Conservation (phyloP, 352 stramenopile species). For the Pythium insidiosum region DNA sequence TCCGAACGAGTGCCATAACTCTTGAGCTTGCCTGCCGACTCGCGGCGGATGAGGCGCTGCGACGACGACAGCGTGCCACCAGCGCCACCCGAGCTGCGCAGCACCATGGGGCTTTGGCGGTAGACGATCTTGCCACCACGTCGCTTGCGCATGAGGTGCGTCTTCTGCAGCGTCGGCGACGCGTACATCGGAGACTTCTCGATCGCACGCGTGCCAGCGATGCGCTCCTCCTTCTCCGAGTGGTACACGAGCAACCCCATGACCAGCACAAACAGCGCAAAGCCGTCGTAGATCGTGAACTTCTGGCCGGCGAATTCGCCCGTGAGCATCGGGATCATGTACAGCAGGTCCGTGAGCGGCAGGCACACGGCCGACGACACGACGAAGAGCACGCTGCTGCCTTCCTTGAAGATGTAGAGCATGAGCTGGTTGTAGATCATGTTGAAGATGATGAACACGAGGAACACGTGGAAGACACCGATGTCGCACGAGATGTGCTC, state of each 20-base stretch:
- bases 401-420: slow-evolving; percentile 87
- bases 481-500: slow-evolving; percentile 47
- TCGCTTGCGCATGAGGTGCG: slow-evolving; percentile 74
- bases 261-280: slow-evolving; percentile 80
- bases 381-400: slow-evolving; percentile 83
- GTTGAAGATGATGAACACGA: slow-evolving; percentile 85
- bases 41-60: slow-evolving; percentile 48
- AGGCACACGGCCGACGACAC: slow-evolving; percentile 79
- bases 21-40: slow-evolving; percentile 29
- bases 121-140: slow-evolving; percentile 78
- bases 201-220: slow-evolving; percentile 41
- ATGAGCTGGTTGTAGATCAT: slow-evolving; percentile 86
- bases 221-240: slow-evolving; percentile 80
- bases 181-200: slow-evolving; percentile 85
- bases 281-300: slow-evolving; percentile 86
- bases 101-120: slow-evolving; percentile 69
- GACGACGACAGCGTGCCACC: slow-evolving; percentile 30
- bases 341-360: slow-evolving; percentile 76
- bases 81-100: slow-evolving; percentile 29
- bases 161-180: slow-evolving; percentile 78
- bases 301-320: slow-evolving; percentile 49
- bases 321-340: slow-evolving; percentile 77
- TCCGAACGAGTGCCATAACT: slow-evolving; percentile 41
- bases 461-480: slow-evolving; percentile 63
- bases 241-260: slow-evolving; percentile 84